Evolutionary conservation across 1,284 basidiomycete genomes (phyloP), one percentile per base, ranked within the genome.

Genomic region (Stygiomarasmius scandens): DNA sequence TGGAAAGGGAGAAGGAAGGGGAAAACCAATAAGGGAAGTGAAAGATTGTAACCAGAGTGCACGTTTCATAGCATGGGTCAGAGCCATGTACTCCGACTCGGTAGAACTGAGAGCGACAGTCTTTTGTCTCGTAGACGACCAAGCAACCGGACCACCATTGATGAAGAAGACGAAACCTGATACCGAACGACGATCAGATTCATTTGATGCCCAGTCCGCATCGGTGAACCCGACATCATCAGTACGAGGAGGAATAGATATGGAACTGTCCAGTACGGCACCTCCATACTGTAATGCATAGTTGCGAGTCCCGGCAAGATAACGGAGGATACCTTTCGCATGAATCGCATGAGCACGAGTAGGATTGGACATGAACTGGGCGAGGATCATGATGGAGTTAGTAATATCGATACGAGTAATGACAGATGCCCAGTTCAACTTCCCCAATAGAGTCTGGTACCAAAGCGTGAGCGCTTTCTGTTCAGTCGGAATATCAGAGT

Each of bases 91-190:
- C 59, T 71, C 67, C 2, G 67, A 58, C 56, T 70, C 64, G 5
- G 63, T 65, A 23, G 60, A 64, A 9, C 67, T 68, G 3, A 67
- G 57, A 11, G 67, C 59, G 23, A 70, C 60, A 4, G 58, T 52
- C 1, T 59, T 11, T 58, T 79, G 76, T 12, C 70, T 65, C 32
- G 68, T 68, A 4, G 64, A 69, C 27, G 50, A 55, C 68, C 68
- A 70, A 22, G 56, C 56, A 3, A 70, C 47, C 12, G 61, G 54
- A 2, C 66, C 69, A 20, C 23, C 43, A 8, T 60, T 61, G 24
- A 69, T 8, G 22, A 64, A 62, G 48, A 67, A 69, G 1, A 49
- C 56, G 46, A 64, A 72, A 2, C 70, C 70, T 0, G 63, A 63
- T 38, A 68, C 63, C 1, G 66, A 68, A 25, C 59, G 52, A 9